These are phyloP conservation scores for Lipomyces mesembrius DNA, from an alignment of 805 yeast species.

Conservation along the genomic window DNA sequence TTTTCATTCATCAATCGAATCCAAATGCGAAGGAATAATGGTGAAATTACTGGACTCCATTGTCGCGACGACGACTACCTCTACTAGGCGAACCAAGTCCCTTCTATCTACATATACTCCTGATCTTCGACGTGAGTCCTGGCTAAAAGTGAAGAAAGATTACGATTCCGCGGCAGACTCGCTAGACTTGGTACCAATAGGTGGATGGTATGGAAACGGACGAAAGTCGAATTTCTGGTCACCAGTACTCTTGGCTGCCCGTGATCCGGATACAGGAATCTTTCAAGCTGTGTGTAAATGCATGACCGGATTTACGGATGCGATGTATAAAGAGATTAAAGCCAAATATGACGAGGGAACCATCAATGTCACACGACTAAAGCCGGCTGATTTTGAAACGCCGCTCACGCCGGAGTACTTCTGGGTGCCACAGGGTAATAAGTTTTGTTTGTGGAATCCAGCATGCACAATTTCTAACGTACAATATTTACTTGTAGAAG, in stretches of 20 bases:
- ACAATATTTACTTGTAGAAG: conserved; percentile 27
- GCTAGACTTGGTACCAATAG: conserved; percentile 40
- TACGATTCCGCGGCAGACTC: conserved; percentile 39
- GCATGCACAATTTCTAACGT: conserved; percentile 1
- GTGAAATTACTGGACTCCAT: conserved; percentile 39
- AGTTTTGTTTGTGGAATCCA: neutral
- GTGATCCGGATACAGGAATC: conserved; percentile 38
- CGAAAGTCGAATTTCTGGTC: conserved; percentile 40
- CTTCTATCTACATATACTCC: conserved; percentile 39
- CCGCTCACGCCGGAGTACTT: conserved; percentile 36
- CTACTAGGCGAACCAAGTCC: conserved; percentile 13
- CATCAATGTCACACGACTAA: conserved; percentile 13
- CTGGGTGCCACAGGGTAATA: conserved; percentile 38
- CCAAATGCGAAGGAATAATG: conserved; percentile 41
- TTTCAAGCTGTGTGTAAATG: conserved; percentile 41
- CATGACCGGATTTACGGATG: conserved; percentile 40
- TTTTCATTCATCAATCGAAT: conserved; percentile 26
- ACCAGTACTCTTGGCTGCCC: conserved; percentile 39
- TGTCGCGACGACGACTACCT: neutral
- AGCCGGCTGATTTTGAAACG: conserved; percentile 30
- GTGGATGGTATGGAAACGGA: conserved; percentile 42
- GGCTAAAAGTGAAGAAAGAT: conserved; percentile 42
- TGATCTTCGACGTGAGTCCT: conserved; percentile 39
- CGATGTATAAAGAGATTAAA: conserved; percentile 34
- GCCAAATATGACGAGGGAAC: conserved; percentile 31